These are phyloP conservation scores for Syzygium syzygioides DNA, from an alignment of 441 rosid genomes.

Conservation along the genomic window DNA sequence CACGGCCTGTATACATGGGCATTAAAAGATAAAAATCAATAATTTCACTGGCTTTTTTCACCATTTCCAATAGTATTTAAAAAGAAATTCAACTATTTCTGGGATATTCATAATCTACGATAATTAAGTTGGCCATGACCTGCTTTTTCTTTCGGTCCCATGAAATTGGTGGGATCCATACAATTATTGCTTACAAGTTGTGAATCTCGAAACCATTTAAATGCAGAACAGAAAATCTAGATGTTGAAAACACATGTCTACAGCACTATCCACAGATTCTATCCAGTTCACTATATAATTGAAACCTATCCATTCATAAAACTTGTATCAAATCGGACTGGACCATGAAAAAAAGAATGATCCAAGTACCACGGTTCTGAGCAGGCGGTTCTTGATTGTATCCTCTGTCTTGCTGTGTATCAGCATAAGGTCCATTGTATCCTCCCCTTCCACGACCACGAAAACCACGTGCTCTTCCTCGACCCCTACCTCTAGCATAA, in stretches of 20 bases:
- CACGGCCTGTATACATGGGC: constrained; percentile 43
- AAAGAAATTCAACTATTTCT: neutral
- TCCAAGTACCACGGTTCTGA: constrained; percentile 23
- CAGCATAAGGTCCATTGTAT: constrained; percentile 8
- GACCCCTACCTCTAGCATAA: constrained; percentile 14
- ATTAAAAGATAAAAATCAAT: neutral
- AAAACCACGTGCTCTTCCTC: constrained; percentile 15
- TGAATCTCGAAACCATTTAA: neutral
- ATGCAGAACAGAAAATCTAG: neutral
- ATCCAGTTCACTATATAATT: neutral
- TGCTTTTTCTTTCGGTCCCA: neutral
- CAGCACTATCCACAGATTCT: neutral
- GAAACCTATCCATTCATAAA: neutral
- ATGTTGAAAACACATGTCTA: neutral
- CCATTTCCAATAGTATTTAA: neutral
- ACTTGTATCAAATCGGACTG: neutral
- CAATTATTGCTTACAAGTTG: neutral
- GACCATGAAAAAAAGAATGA: neutral
- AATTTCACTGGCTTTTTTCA: neutral
- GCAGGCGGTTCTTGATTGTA: constrained; percentile 10
- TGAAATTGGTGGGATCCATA: neutral
- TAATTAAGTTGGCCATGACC: neutral
- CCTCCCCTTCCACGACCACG: constrained; percentile 16
- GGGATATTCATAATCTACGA: neutral
- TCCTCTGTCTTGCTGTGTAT: constrained; percentile 10